Evolutionary conservation across 305 asterid species (phyloP).

Genomic region (Fraxinus sp.): DNA sequence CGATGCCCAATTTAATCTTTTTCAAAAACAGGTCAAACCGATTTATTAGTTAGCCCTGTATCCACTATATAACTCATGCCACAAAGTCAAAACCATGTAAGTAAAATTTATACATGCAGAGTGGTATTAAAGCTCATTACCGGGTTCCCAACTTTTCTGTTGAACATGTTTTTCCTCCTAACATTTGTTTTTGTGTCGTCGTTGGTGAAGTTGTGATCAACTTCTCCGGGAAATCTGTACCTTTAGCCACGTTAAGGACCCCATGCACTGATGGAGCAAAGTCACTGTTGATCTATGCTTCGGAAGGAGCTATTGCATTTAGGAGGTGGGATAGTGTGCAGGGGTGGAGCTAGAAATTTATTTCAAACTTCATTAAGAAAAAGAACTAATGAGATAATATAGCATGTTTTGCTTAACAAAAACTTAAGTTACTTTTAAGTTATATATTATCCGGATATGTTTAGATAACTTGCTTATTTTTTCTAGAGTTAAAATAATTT

Average conservation of each 20-base stretch:
- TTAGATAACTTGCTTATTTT: too few species aligned
- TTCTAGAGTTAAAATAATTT: too few species aligned
- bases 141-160: neutral
- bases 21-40: neutral
- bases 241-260: neutral
- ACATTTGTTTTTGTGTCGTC: neutral
- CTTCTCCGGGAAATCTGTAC: neutral
- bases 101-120: neutral
- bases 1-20: neutral
- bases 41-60: neutral
- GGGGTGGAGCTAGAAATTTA: too few species aligned
- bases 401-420: too few species aligned
- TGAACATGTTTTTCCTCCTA: neutral
- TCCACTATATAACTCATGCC: neutral
- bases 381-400: too few species aligned
- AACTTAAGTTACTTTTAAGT: too few species aligned
- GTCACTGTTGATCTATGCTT: neutral
- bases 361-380: too few species aligned
- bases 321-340: neutral
- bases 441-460: too few species aligned
- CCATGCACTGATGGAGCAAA: neutral
- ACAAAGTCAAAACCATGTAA: neutral
- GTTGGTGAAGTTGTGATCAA: neutral
- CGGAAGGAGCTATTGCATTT: neutral
- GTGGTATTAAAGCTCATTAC: neutral